These are phyloP conservation scores for Sarocladium oryzae DNA, from an alignment of 2,329 filamentous ascomycete species.

Conservation along the genomic window DNA sequence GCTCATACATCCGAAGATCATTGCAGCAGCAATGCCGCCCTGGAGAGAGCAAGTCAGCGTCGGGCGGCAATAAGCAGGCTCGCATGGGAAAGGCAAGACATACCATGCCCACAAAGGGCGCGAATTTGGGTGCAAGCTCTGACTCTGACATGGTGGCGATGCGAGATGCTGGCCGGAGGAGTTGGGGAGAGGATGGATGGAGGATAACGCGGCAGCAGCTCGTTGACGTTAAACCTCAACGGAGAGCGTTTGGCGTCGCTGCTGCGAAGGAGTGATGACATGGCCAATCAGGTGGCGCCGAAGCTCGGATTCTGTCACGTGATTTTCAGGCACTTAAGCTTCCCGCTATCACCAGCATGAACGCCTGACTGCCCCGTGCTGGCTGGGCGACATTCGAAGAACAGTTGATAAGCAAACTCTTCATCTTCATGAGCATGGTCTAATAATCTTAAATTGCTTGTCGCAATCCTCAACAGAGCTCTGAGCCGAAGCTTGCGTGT, in stretches of 20 bases:
- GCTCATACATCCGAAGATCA: conserved; percentile 74
- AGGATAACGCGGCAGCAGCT: background rate
- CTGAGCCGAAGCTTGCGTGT: too few relatives aligned
- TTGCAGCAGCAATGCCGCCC: conserved; percentile 73
- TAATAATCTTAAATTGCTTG: too few relatives aligned
- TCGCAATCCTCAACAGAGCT: too few relatives aligned
- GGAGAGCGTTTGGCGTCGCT: conserved; percentile 2
- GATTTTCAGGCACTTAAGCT: background rate
- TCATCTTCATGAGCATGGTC: too few relatives aligned
- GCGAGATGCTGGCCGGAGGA: background rate
- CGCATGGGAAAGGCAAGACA: conserved; percentile 28
- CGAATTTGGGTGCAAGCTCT: conserved; percentile 68
- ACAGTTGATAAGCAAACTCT: too few relatives aligned
- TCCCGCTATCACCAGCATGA: too few relatives aligned
- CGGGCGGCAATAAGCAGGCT: background rate
- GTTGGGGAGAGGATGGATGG: conserved; percentile 12
- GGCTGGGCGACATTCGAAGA: too few relatives aligned
- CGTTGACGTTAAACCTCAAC: conserved; percentile 8
- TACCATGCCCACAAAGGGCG: conserved; percentile 86
- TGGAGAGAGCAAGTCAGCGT: conserved; percentile 29
- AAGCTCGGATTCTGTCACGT: background rate
- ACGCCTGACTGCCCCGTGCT: too few relatives aligned
- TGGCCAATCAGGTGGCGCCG: background rate
- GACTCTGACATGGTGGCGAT: conserved; percentile 43
- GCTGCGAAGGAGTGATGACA: background rate